Conservation (phyloP, 2,329 filamentous ascomycete species). For the Arthrocladium fulminans region DNA sequence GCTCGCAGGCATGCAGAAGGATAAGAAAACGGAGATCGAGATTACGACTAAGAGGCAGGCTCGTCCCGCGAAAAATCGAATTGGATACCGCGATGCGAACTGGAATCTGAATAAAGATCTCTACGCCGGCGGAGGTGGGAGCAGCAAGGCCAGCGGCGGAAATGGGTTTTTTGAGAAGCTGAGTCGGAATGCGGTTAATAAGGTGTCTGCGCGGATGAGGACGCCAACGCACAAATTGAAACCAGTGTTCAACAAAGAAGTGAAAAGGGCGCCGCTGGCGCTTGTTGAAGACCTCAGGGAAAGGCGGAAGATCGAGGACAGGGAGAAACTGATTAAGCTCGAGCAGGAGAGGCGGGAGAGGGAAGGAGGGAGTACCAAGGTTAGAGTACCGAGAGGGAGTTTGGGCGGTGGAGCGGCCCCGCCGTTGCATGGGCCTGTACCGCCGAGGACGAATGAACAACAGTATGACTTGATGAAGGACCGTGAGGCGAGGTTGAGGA, state of each 20-base stretch:
- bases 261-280: conserved; percentile 32
- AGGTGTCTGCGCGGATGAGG: conserved; percentile 25
- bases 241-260: conserved; percentile 28
- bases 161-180: conserved; percentile 45
- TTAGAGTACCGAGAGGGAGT: not conserved
- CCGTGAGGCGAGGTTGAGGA: conserved; percentile 27
- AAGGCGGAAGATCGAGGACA: not conserved
- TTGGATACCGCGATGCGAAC: not conserved
- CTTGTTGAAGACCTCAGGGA: conserved; percentile 31
- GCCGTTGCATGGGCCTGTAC: conserved; percentile 12
- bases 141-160: conserved; percentile 34
- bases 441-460: not conserved
- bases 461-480: conserved; percentile 22
- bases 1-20: conserved; percentile 49
- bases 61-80: conserved; percentile 30
- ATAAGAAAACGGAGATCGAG: conserved; percentile 47
- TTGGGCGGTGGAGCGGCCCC: not conserved
- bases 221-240: conserved; percentile 34
- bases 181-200: conserved; percentile 44
- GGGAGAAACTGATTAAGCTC: not conserved
- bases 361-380: not conserved
- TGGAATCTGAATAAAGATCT: conserved; percentile 10
- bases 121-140: conserved; percentile 16
- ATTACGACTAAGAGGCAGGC: conserved; percentile 49
- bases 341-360: not conserved